Evolutionary conservation across 2,329 filamentous ascomycete species (phyloP).

Genomic region (Penicillium decumbens): DNA sequence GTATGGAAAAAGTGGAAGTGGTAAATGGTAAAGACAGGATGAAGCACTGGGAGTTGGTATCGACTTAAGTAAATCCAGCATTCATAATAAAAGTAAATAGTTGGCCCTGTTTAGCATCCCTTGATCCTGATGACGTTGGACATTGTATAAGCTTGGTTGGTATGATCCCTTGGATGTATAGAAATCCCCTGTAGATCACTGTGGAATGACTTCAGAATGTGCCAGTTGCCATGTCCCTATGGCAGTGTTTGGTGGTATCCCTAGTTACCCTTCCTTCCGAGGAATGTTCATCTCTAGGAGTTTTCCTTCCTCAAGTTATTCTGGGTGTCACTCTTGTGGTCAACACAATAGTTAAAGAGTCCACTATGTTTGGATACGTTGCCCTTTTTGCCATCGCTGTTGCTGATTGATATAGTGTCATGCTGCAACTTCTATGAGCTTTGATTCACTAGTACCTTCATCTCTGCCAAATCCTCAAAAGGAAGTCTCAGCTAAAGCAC

Average conservation of each 20-base stretch:
- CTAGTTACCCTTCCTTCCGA: constrained; percentile 17
- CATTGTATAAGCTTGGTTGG: constrained; percentile 17
- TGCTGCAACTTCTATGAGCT: background rate
- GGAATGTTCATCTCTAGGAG: constrained; percentile 11
- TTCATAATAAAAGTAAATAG: constrained; percentile 8
- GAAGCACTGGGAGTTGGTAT: background rate
- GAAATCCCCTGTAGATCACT: constrained; percentile 7
- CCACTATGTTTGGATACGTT: background rate
- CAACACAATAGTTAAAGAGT: background rate
- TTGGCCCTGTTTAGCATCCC: constrained; percentile 12
- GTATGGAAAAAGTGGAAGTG: background rate
- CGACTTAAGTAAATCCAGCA: constrained; percentile 8
- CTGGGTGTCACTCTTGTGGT: background rate
- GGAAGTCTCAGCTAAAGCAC: background rate
- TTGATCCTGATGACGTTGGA: constrained; percentile 19
- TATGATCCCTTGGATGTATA: background rate
- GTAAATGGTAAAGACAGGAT: background rate
- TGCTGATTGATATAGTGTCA: background rate
- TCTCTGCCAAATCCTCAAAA: background rate
- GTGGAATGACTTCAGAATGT: constrained; percentile 23
- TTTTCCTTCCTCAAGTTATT: background rate
- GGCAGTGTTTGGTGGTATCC: constrained; percentile 7
- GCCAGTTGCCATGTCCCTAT: constrained; percentile 12
- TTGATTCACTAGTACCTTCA: background rate
- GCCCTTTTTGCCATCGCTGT: background rate